phyloP scores from a whole-genome alignment of 306 rosid genomes.

The Biancaea sappan region DNA sequence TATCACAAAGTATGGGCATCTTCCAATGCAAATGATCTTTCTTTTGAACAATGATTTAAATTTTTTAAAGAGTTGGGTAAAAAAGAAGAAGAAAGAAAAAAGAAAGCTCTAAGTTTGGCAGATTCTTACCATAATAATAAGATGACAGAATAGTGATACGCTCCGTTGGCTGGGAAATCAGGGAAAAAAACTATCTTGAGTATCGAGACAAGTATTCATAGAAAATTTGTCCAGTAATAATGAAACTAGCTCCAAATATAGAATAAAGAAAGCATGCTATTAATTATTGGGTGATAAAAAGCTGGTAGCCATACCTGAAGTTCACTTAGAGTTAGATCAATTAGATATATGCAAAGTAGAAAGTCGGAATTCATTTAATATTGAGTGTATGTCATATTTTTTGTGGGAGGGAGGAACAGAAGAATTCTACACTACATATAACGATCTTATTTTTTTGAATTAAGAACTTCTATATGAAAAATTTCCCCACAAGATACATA shows the following conservation, averaged over 20 bases:
- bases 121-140: conserved; percentile 83
- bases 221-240: conserved; percentile 22
- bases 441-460: neutral
- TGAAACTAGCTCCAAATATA: conserved; percentile 3
- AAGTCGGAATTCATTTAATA: neutral
- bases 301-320: neutral
- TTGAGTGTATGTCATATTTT: neutral
- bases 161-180: conserved; percentile 70
- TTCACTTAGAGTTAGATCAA: neutral
- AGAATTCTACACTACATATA: neutral
- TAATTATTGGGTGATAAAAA: conserved; percentile 4
- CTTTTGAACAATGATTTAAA: too few relatives aligned
- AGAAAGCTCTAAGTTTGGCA: neutral
- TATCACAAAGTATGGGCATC: neutral
- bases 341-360: neutral
- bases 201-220: conserved; percentile 1
- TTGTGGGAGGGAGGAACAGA: neutral
- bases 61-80: neutral
- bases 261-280: conserved; percentile 8
- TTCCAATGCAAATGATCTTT: neutral
- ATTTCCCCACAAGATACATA: neutral
- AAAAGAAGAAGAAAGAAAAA: neutral
- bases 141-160: conserved; percentile 87
- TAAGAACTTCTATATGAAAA: neutral
- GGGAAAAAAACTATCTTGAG: conserved; percentile 22